These are phyloP conservation scores for Myxozyma geophila DNA, from an alignment of 805 yeast species.

Conservation along the genomic window DNA sequence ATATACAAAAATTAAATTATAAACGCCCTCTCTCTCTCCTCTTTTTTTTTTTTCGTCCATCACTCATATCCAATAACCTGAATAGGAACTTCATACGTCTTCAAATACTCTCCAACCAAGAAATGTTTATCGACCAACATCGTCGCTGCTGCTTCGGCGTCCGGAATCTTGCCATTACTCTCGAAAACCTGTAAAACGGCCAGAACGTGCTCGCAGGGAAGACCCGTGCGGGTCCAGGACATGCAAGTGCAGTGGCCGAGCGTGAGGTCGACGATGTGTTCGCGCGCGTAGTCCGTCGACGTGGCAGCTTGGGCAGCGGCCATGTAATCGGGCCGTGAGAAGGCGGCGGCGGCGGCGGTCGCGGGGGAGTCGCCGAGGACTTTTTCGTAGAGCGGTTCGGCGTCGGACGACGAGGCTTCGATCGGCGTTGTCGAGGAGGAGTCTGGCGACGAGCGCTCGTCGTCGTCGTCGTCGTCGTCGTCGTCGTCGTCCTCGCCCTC, in stretches of 20 bases:
- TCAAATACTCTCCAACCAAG: neutral
- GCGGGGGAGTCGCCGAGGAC: slow-evolving; percentile 3
- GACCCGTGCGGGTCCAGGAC: slow-evolving; percentile 23
- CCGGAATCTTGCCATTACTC: neutral
- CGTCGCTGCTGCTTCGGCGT: neutral
- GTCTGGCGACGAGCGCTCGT: neutral
- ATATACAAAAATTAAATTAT: neutral
- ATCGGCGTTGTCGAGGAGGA: neutral
- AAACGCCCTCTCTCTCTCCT: neutral
- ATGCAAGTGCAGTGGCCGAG: slow-evolving; percentile 22
- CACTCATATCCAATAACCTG: slow-evolving; percentile 19
- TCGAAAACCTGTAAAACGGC: slow-evolving; percentile 16
- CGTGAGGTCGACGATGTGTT: slow-evolving; percentile 21
- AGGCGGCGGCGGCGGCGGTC: no score
- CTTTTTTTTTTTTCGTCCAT: no score
- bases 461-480: neutral
- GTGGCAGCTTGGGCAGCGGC: slow-evolving; percentile 3
- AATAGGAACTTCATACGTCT: slow-evolving; percentile 24
- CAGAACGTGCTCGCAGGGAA: slow-evolving; percentile 29
- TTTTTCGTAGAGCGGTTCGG: neutral
- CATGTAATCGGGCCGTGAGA: no score
- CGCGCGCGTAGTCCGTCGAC: slow-evolving; percentile 12
- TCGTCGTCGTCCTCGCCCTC: neutral
- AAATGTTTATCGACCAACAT: slow-evolving; percentile 7
- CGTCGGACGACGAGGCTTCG: neutral